Conservation (phyloP, 805 yeast genomes). For the Suhomyces emberorum region DNA sequence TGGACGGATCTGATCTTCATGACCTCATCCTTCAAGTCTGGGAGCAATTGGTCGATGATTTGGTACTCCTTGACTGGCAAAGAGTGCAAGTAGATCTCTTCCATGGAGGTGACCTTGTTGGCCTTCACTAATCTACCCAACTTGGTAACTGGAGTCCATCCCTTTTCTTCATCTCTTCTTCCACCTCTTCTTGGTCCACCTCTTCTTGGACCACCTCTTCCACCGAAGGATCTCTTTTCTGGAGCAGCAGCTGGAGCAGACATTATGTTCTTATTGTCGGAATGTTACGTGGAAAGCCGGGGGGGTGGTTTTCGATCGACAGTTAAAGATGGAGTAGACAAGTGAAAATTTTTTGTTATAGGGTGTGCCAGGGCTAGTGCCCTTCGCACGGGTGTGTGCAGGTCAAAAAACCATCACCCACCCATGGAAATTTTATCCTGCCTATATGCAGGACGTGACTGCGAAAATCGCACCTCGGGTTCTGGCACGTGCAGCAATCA, state of each 20-base stretch:
- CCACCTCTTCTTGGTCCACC: conserved; percentile 53
- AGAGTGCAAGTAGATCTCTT: conserved; percentile 99
- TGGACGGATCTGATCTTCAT: conserved; percentile 99
- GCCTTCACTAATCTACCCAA: conserved; percentile 99
- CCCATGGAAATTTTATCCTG: too few species aligned
- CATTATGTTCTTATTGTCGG: conserved; percentile 44
- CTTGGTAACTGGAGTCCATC: conserved; percentile 99
- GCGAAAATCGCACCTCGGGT: too few species aligned
- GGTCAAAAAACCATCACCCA: not conserved
- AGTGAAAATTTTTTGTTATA: conserved; percentile 3
- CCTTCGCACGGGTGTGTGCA: conserved; percentile 1
- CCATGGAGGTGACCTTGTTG: conserved; percentile 93
- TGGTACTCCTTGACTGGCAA: conserved; percentile 99
- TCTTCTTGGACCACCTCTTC: conserved; percentile 60
- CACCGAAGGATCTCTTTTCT: conserved; percentile 47
- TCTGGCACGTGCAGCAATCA: too few species aligned
- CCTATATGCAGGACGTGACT: too few species aligned
- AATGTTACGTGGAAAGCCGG: conserved; percentile 73
- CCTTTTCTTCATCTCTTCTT: conserved; percentile 92
- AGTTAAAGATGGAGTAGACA: conserved; percentile 10
- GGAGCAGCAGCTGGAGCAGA: conserved; percentile 30
- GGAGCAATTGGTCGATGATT: conserved; percentile 94
- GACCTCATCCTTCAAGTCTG: conserved; percentile 95
- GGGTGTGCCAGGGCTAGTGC: too few species aligned
- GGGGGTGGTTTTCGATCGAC: conserved; percentile 68